Base-by-base conservation (phyloP, 108 stramenopile genomes). In the Mediolabrus comicus region DNA sequence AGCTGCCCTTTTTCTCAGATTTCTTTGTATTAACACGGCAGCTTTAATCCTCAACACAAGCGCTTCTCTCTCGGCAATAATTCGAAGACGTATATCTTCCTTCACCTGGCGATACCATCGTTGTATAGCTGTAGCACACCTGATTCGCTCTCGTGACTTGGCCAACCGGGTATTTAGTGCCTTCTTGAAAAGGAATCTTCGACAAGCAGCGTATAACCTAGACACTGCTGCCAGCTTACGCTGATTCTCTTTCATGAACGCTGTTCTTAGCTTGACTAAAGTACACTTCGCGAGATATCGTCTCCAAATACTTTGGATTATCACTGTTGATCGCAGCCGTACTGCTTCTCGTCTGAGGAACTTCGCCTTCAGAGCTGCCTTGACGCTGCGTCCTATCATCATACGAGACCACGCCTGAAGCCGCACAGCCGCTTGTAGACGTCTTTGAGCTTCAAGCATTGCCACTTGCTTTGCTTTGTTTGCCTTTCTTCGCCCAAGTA, bases 371-470 rank as follows among this genome's bases (percentile, higher is more conserved):
- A 71, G 29, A 1, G 33, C 57, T 12, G 65, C 12, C 12, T 39
- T 54, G 34, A 54, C 17, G 3, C 52, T 19, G 32, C 52, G 59
- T 43, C 63, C 69, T 28, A 35, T 39, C 38, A 70, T 5, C 64
- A 70, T 71, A 30, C 76, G 26, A 30, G 25, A 38, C 69, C 69
- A 77, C 2, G 76, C 17, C 53, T 77, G 76, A 29, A 77, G 53
- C 14, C 30, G 0, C 29, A 65, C 34, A 3, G 30, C 53, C 26
- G 69, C 61, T n/a, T 41, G 24, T 53, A 70, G 12, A 2, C 53
- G 35, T 10, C 16, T 43, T 52, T 65, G 51, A 35, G 25, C 17
- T 19, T 54, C 19, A 8, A 34, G 54, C 19, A 57, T 32, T 54
- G 10, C 53, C 1, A 59, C 32, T 7, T 28, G 43, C 32, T 58